Evolutionary conservation across 1,139 yeast genomes (phyloP).

Genomic region (Diutina neorugosa): DNA sequence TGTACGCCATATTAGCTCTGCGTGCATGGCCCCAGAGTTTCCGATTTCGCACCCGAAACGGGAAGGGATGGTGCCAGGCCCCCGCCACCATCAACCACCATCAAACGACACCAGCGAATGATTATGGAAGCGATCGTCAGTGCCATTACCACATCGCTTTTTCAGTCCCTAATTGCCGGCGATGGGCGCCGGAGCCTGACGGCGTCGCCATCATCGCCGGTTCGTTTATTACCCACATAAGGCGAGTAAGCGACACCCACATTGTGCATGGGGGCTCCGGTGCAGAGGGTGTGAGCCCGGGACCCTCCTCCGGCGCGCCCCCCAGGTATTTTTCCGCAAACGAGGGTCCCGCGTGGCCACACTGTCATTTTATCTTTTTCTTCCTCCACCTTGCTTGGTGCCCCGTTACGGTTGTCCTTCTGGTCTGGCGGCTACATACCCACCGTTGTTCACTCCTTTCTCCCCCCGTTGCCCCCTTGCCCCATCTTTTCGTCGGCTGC

Average conservation of each 20-base stretch:
- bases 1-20: neutral
- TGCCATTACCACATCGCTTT: neutral
- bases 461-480: too few relatives aligned
- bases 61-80: neutral
- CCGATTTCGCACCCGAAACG: neutral
- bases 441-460: neutral
- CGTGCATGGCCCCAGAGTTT: neutral
- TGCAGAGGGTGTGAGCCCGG: neutral
- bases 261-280: neutral
- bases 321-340: neutral
- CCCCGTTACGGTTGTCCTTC: neutral
- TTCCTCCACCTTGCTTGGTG: neutral
- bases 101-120: too few relatives aligned
- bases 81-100: too few relatives aligned
- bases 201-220: neutral
- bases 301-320: neutral
- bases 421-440: neutral
- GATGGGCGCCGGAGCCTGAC: too few relatives aligned
- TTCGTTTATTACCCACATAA: neutral
- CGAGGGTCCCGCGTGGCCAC: neutral
- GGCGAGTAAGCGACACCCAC: neutral
- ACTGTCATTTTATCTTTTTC: neutral
- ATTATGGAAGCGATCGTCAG: too few relatives aligned
- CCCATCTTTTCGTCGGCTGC: neutral
- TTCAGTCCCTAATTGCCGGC: too few relatives aligned